Evolutionary conservation across 2,329 filamentous ascomycete species (phyloP).

Genomic region (Alternaria arbusti): DNA sequence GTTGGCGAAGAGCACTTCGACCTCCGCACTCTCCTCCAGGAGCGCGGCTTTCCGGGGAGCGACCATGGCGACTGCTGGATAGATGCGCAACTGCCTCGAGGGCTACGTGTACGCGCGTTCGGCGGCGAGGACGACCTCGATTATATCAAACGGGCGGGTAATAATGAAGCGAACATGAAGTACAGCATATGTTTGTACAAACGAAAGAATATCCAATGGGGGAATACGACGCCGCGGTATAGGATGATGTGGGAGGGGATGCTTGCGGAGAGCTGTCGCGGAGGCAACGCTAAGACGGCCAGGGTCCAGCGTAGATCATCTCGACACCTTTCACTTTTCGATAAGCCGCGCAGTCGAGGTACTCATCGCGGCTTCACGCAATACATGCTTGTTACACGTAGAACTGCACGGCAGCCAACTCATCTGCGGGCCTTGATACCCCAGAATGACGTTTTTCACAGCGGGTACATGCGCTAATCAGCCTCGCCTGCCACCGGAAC

Average conservation of each 20-base stretch:
- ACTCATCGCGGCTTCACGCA: not conserved
- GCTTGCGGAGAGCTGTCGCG: conserved; percentile 33
- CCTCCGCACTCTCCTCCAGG: conserved; percentile 71
- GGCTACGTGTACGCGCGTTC: not conserved
- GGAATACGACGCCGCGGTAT: not conserved
- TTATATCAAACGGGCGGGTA: conserved; percentile 4
- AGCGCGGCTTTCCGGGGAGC: conserved; percentile 62
- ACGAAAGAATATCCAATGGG: not conserved
- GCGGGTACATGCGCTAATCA: not conserved
- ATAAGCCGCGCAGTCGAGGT: not conserved
- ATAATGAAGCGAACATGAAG: conserved; percentile 8
- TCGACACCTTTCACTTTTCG: not conserved
- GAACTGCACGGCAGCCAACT: not conserved
- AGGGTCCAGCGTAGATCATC: conserved; percentile 23
- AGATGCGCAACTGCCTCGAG: conserved; percentile 25
- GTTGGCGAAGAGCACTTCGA: conserved; percentile 70
- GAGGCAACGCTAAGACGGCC: conserved; percentile 32
- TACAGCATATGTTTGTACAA: not conserved
- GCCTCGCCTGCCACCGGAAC: conserved; percentile 12
- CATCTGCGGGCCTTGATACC: not conserved
- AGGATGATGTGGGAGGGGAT: conserved; percentile 25
- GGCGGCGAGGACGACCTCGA: conserved; percentile 7
- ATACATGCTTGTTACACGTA: not conserved
- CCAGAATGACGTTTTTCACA: not conserved
- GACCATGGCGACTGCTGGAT: conserved; percentile 53